These are phyloP conservation scores for Klebsormidium nitens DNA, from an alignment of 139 green algal genomes.

Conservation along the genomic window DNA sequence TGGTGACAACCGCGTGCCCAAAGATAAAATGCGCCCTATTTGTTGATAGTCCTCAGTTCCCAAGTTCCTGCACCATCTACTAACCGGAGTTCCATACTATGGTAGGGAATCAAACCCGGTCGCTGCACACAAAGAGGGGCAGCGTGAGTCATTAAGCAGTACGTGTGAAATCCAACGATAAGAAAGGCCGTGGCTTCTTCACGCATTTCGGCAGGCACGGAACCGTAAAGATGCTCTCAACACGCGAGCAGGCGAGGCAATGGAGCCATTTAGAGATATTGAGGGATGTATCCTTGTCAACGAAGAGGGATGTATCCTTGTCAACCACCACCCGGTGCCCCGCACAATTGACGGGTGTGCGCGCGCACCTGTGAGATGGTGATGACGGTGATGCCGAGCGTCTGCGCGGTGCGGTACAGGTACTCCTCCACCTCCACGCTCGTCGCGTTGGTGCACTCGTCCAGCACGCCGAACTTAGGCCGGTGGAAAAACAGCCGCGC, in stretches of 20 bases:
- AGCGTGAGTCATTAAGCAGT: background rate
- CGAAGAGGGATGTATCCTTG: too few relatives aligned
- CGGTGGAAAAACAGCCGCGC: slow-evolving; percentile 68
- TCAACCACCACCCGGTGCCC: too few relatives aligned
- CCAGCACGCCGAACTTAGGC: slow-evolving; percentile 58
- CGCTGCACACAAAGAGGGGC: slow-evolving; percentile 36
- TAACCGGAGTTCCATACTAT: slow-evolving; percentile 60
- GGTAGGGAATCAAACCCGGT: slow-evolving; percentile 57
- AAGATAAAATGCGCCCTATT: too few relatives aligned
- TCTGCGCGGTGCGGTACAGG: slow-evolving; percentile 50
- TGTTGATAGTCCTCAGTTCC: slow-evolving; percentile 58
- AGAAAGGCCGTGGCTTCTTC: background rate
- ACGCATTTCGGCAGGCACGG: too few relatives aligned
- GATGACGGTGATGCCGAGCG: slow-evolving; percentile 48
- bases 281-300: background rate
- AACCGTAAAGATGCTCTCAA: too few relatives aligned
- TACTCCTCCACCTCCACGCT: slow-evolving; percentile 65
- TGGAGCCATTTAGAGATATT: background rate
- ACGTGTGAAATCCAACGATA: background rate
- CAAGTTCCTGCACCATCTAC: slow-evolving; percentile 59
- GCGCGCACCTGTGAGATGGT: slow-evolving; percentile 56
- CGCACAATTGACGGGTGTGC: too few relatives aligned
- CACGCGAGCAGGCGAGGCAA: background rate
- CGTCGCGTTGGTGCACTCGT: slow-evolving; percentile 74
- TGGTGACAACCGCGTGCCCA: too few relatives aligned